Conservation (phyloP, 148 eudicot species). For the Fagopyrum esculentum region DNA sequence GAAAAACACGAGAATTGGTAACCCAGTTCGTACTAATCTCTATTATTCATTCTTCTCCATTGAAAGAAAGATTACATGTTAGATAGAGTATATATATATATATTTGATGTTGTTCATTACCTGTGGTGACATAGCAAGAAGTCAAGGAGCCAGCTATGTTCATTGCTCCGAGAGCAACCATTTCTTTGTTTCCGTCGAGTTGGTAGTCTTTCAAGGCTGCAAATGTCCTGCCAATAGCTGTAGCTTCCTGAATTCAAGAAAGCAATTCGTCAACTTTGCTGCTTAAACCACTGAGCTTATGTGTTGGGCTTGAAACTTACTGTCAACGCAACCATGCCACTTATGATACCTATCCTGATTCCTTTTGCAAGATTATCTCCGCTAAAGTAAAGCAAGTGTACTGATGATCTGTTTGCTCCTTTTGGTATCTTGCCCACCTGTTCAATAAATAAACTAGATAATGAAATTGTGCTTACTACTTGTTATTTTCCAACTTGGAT, state of each 20-base stretch:
- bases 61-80: too few species aligned
- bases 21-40: too few species aligned
- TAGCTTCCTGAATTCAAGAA: constrained; percentile 49
- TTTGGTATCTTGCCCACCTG: constrained; percentile 54
- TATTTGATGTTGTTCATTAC: constrained; percentile 19
- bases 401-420: constrained; percentile 65
- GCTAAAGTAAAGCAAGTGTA: constrained; percentile 34
- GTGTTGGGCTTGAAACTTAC: constrained; percentile 25
- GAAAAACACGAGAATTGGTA: too few species aligned
- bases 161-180: constrained; percentile 86
- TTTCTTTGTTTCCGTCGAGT: constrained; percentile 88
- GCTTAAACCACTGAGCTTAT: background rate
- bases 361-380: constrained; percentile 50
- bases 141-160: constrained; percentile 82
- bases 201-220: constrained; percentile 77
- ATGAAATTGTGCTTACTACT: background rate
- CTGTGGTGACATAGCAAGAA: constrained; percentile 82
- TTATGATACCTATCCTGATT: constrained; percentile 55
- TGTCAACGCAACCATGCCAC: constrained; percentile 66
- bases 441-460: background rate
- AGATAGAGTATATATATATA: too few species aligned
- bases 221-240: constrained; percentile 84
- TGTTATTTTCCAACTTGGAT: background rate
- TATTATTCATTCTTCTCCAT: too few species aligned
- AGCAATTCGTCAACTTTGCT: background rate